Percentiles rank a stretch among this genome's conserved stretches.
These are phyloP conservation scores for Mycena rosella DNA, from an alignment of 768 basidiomycete species.

Conservation along the genomic window DNA sequence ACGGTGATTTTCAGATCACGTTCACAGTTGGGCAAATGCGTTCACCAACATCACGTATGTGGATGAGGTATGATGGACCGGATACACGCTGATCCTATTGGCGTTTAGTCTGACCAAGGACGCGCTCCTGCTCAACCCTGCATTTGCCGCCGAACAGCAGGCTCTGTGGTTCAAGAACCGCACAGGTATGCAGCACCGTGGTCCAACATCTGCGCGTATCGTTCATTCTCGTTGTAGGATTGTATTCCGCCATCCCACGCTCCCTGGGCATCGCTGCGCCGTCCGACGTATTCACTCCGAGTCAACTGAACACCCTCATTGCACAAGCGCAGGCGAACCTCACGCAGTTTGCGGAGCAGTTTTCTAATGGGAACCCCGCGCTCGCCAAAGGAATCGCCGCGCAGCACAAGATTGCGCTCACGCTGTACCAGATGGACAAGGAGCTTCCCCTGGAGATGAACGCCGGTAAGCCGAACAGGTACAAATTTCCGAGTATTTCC, in stretches of 20 bases:
- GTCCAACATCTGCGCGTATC: background rate
- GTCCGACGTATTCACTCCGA: slow-evolving; percentile 42
- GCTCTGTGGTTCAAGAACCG: slow-evolving; percentile 46
- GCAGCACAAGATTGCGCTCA: slow-evolving; percentile 44
- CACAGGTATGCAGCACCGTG: slow-evolving; percentile 37
- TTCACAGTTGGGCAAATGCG: slow-evolving; percentile 50
- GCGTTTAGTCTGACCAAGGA: slow-evolving; percentile 45
- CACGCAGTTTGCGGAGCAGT: slow-evolving; percentile 41
- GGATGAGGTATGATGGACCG: background rate
- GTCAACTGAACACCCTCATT: slow-evolving; percentile 36
- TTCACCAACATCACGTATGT: slow-evolving; percentile 48
- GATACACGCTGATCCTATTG: background rate
- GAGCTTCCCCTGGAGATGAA: slow-evolving; percentile 47
- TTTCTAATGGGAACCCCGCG: slow-evolving; percentile 48
- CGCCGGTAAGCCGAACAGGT: slow-evolving; percentile 36
- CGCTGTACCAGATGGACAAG: slow-evolving; percentile 41
- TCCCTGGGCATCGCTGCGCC: slow-evolving; percentile 46
- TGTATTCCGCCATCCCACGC: slow-evolving; percentile 47
- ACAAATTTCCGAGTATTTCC: background rate
- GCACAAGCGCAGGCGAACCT: slow-evolving; percentile 40
- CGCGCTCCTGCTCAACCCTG: slow-evolving; percentile 39
- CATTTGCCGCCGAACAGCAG: slow-evolving; percentile 40
- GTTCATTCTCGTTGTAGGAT: slow-evolving; percentile 25
- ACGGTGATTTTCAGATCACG: slow-evolving; percentile 40
- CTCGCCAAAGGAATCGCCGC: slow-evolving; percentile 47